These are phyloP conservation scores for Phaffia australis DNA, from an alignment of 768 basidiomycete species.

Conservation along the genomic window DNA sequence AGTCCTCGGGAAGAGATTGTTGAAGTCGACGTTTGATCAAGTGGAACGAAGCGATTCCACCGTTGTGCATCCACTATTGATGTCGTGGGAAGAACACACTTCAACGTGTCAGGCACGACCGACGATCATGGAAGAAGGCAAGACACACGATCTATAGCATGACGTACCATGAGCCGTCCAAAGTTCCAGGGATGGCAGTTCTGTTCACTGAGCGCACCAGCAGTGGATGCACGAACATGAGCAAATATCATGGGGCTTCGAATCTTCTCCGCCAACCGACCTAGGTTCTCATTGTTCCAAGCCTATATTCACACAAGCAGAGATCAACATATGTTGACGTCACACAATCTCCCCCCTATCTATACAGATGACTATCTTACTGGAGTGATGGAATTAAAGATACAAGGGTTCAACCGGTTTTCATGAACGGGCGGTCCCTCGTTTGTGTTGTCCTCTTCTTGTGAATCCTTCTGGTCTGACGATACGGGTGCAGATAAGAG, in stretches of 20 bases:
- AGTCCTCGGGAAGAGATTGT: conserved; percentile 60
- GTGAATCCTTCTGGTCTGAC: background rate
- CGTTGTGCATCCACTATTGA: conserved; percentile 89
- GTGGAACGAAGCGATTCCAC: conserved; percentile 74
- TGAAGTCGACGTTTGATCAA: conserved; percentile 73
- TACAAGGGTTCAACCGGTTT: conserved; percentile 14
- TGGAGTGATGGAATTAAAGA: conserved; percentile 22
- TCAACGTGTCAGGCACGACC: conserved; percentile 1
- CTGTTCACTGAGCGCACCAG: conserved; percentile 64
- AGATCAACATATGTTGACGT: background rate
- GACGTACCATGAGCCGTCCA: conserved; percentile 75
- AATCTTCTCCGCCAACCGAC: conserved; percentile 91
- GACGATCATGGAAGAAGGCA: background rate
- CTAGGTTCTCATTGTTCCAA: conserved; percentile 91
- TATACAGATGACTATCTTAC: background rate
- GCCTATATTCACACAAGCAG: conserved; percentile 47
- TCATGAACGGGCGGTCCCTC: conserved; percentile 3
- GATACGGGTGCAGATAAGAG: background rate
- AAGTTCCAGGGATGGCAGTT: conserved; percentile 74
- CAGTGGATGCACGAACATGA: conserved; percentile 88
- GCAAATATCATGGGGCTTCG: conserved; percentile 90
- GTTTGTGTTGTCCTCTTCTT: conserved; percentile 9
- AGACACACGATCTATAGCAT: conserved; percentile 24
- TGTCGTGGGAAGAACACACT: conserved; percentile 6
- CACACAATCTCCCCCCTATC: no score